These are phyloP conservation scores for Mortierella polycephala DNA, from an alignment of 371 early-diverging fungal genomes.

Conservation along the genomic window DNA sequence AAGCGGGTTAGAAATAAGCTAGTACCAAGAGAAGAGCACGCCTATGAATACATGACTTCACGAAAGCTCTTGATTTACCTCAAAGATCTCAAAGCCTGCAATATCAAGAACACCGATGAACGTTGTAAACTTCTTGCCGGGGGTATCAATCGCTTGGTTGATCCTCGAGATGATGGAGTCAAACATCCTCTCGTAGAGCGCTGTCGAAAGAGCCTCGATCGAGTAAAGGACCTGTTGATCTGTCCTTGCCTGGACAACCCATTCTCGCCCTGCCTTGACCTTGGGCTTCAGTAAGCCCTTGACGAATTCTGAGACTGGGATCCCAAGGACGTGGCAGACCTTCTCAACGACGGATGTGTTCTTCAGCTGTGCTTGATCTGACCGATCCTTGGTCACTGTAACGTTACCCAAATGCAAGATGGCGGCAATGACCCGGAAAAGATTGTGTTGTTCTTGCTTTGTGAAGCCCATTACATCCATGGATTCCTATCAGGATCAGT, in stretches of 20 bases:
- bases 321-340: slow-evolving; percentile 95
- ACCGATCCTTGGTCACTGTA: slow-evolving; percentile 74
- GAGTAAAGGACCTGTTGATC: slow-evolving; percentile 90
- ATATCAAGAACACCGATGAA: slow-evolving; percentile 99
- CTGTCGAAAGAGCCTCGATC: slow-evolving; percentile 93
- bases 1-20: neutral
- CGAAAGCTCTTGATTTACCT: slow-evolving; percentile 59
- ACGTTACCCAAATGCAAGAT: slow-evolving; percentile 98
- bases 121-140: slow-evolving; percentile 67
- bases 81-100: slow-evolving; percentile 99
- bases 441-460: slow-evolving; percentile 78
- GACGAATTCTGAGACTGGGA: slow-evolving; percentile 88
- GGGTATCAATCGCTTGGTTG: slow-evolving; percentile 87
- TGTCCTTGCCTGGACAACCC: slow-evolving; percentile 93
- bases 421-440: slow-evolving; percentile 91
- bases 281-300: slow-evolving; percentile 90
- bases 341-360: slow-evolving; percentile 86
- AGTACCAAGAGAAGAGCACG: too few relatives aligned
- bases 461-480: slow-evolving; percentile 89
- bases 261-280: slow-evolving; percentile 97
- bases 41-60: too few relatives aligned
- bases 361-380: slow-evolving; percentile 90
- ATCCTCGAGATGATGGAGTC: slow-evolving; percentile 89
- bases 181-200: slow-evolving; percentile 99
- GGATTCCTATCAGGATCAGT: slow-evolving; percentile 65